Base-by-base conservation (phyloP, 169 alveolate species). In the Condylostoma magnum region DNA sequence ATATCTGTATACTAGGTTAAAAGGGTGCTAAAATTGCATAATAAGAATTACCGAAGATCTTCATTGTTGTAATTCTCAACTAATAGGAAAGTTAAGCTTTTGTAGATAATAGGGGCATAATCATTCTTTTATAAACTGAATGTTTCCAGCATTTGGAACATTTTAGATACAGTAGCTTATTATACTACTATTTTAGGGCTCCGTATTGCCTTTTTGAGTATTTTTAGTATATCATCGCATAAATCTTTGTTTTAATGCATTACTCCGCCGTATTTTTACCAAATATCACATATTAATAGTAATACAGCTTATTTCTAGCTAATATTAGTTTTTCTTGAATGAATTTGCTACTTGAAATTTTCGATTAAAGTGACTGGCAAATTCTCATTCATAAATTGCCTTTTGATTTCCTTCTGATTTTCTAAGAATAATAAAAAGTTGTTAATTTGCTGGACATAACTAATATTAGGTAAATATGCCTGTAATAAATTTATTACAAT, bases 101-200 rank as follows among this genome's bases (percentile, higher is more conserved):
- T 89, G 66, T 92, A 92, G 18, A 92, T 74, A 3, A 82, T 79
- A 6, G 95, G 94, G 2, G 94, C 97, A 68, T 67, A 89, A 5
- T 72, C n/a, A 41, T 63, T 63, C 33, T 46, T 63, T 3, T 27
- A 20, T n/a, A n/a, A 22, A 63, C 46, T 43, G 46, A 63, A 63
- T 12, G n/a, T n/a, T 5, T 54, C 38, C 20, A 63, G 73, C 8
- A 63, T 18, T 15, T 18, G 38, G 60, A 63, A 63, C 20, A 63
- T 54, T 44, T 46, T 63, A 22, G 58, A 54, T 25, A 20, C 38
- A 33, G 50, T 43, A 22, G 33, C n/a, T 5, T 43, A 15, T 63
- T 44, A 43, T 4, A 63, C 20, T 18, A 38, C 30, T 44, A 25
- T 63, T 22, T 54, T 43, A 28, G 38, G 38, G 38, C 46, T 57